Percentiles rank a stretch among this genome's conserved stretches.
phyloP scores from a whole-genome alignment of 331 rosid species.

The Pyrus hybrid region DNA sequence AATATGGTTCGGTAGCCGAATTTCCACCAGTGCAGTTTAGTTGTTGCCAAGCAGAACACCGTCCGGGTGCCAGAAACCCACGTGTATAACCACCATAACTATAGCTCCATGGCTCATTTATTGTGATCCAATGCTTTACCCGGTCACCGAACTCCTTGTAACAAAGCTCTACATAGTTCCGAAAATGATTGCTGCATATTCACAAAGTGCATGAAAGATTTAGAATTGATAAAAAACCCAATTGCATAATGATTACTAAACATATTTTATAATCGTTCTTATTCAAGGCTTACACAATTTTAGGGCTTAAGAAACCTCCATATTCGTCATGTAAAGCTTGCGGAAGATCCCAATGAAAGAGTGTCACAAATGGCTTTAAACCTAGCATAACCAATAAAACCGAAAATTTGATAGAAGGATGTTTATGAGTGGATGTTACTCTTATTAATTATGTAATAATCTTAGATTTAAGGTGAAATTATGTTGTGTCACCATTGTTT shows the following conservation, averaged over 20 bases:
- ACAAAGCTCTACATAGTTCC: constrained; percentile 47
- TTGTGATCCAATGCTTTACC: constrained; percentile 57
- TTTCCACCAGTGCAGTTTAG: constrained; percentile 46
- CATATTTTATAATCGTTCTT: background rate
- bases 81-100: constrained; percentile 15
- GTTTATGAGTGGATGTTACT: too few species aligned
- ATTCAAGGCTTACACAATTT: constrained; percentile 20
- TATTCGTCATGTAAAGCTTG: constrained; percentile 60
- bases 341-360: constrained; percentile 84
- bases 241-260: too few species aligned
- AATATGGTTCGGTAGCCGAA: constrained; percentile 48
- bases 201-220: background rate
- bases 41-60: constrained; percentile 43
- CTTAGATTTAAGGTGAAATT: too few species aligned
- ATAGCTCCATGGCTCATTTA: constrained; percentile 42
- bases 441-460: too few species aligned
- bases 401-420: too few species aligned
- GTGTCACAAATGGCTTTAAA: constrained; percentile 42
- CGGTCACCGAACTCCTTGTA: constrained; percentile 45
- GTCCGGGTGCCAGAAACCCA: constrained; percentile 30
- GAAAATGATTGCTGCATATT: constrained; percentile 20
- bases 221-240: background rate
- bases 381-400: constrained; percentile 17
- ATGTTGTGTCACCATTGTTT: background rate
- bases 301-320: constrained; percentile 47